phyloP scores from a whole-genome alignment of 805 yeast species.

The Clavispora carvajalis region DNA sequence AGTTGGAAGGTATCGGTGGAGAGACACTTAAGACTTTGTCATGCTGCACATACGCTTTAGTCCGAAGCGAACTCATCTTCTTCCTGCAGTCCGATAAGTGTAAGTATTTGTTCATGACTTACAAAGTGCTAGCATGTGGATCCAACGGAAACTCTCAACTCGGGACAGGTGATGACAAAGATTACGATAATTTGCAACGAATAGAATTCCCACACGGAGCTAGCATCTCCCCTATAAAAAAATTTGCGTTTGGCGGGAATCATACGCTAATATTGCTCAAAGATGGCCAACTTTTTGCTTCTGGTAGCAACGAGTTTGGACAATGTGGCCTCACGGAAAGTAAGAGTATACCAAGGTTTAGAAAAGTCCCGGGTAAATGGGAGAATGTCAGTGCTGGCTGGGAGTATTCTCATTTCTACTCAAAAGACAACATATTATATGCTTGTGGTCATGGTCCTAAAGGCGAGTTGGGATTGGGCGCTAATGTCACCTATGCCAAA shows the following conservation, averaged over 20 bases:
- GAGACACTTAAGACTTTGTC: no score
- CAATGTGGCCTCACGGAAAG: slow-evolving; percentile 41
- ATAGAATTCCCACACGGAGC: slow-evolving; percentile 18
- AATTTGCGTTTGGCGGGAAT: slow-evolving; percentile 78
- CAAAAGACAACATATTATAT: slow-evolving; percentile 35
- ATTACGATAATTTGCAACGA: slow-evolving; percentile 17
- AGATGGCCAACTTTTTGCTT: slow-evolving; percentile 47
- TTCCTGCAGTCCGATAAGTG: slow-evolving; percentile 1
- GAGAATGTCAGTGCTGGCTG: slow-evolving; percentile 65
- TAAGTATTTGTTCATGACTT: slow-evolving; percentile 6
- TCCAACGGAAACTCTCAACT: slow-evolving; percentile 80
- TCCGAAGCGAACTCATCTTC: background rate
- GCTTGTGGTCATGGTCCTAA: slow-evolving; percentile 59
- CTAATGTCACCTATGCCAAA: slow-evolving; percentile 3
- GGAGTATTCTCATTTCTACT: slow-evolving; percentile 61
- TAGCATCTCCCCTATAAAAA: slow-evolving; percentile 6
- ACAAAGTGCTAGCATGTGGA: slow-evolving; percentile 56
- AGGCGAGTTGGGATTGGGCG: slow-evolving; percentile 67
- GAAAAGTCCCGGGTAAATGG: slow-evolving; percentile 28
- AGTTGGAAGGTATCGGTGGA: no score
- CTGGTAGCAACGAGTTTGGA: slow-evolving; percentile 56
- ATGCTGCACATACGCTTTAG: no score
- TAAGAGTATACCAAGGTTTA: slow-evolving; percentile 11
- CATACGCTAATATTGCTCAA: slow-evolving; percentile 62
- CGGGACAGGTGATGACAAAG: slow-evolving; percentile 55